These are phyloP conservation scores for Boletus rufocinnamomeus DNA, from an alignment of 768 basidiomycete species.

Conservation along the genomic window DNA sequence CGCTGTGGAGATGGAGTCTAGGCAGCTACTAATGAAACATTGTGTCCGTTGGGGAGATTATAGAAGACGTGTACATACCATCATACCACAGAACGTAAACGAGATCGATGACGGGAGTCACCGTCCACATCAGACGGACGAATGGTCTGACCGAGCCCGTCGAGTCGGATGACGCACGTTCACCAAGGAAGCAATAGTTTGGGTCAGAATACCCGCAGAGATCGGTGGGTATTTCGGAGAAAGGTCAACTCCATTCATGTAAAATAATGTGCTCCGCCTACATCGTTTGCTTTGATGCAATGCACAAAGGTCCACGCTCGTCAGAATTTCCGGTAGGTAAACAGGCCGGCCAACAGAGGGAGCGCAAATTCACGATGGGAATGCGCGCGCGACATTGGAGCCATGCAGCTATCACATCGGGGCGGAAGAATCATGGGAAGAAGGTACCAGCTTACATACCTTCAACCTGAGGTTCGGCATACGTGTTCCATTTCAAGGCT, in stretches of 20 bases:
- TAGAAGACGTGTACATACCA: constrained; percentile 15
- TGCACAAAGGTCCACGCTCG: neutral
- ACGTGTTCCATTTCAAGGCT: constrained; percentile 14
- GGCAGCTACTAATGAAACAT: constrained; percentile 11
- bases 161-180: constrained; percentile 4
- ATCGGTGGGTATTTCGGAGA: constrained; percentile 9
- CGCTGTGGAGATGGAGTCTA: constrained; percentile 20
- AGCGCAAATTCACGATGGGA: constrained; percentile 1
- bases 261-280: constrained; percentile 3
- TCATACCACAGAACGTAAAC: constrained; percentile 15
- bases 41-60: constrained; percentile 5
- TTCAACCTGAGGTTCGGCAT: constrained; percentile 8
- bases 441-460: constrained; percentile 14
- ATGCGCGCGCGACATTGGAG: neutral
- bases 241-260: constrained; percentile 1
- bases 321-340: constrained; percentile 1
- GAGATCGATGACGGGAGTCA: constrained; percentile 14
- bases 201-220: constrained; percentile 6
- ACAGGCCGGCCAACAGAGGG: neutral
- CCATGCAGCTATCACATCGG: constrained; percentile 26
- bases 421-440: constrained; percentile 9
- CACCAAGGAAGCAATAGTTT: neutral
- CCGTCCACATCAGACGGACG: constrained; percentile 3
- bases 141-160: neutral
- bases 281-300: neutral